Percentiles rank a stretch among this genome's conserved stretches.
These are phyloP conservation scores for Pneumocystis wakefieldiae DNA, from an alignment of 1,139 yeast species.

Conservation along the genomic window DNA sequence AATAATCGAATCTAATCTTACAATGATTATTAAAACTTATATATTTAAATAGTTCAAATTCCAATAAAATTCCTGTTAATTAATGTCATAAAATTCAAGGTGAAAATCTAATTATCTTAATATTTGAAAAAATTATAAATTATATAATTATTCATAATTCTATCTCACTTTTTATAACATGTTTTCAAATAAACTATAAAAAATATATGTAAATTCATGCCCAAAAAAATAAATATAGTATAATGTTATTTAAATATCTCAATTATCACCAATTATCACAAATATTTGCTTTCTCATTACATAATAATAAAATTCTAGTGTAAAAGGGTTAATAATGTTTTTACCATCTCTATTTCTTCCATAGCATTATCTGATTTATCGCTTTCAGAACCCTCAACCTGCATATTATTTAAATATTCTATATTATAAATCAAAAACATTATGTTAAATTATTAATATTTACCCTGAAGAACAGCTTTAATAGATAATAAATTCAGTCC, in stretches of 20 bases:
- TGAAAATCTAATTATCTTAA: no score
- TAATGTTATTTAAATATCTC: not conserved
- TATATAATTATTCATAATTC: no score
- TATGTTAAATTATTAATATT: not conserved
- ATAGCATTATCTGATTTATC: not conserved
- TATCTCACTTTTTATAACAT: no score
- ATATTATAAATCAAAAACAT: not conserved
- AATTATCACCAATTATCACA: no score
- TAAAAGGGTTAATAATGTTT: not conserved
- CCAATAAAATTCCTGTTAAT: no score
- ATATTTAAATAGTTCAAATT: no score
- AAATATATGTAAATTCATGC: no score
- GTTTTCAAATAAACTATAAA: not conserved
- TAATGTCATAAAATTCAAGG: no score
- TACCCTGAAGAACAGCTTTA: not conserved
- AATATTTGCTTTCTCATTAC: not conserved
- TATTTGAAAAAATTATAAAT: no score
- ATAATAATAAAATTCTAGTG: not conserved
- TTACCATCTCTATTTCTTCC: not conserved
- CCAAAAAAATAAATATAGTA: not conserved
- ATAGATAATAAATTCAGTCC: not conserved
- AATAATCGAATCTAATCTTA: no score
- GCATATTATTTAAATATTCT: slow-evolving; percentile 2
- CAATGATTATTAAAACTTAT: no score
- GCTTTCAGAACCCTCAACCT: not conserved